Percentiles rank a stretch among this genome's conserved stretches.
These are phyloP conservation scores for Dioszegia crocea DNA, from an alignment of 768 basidiomycete genomes.

Conservation along the genomic window DNA sequence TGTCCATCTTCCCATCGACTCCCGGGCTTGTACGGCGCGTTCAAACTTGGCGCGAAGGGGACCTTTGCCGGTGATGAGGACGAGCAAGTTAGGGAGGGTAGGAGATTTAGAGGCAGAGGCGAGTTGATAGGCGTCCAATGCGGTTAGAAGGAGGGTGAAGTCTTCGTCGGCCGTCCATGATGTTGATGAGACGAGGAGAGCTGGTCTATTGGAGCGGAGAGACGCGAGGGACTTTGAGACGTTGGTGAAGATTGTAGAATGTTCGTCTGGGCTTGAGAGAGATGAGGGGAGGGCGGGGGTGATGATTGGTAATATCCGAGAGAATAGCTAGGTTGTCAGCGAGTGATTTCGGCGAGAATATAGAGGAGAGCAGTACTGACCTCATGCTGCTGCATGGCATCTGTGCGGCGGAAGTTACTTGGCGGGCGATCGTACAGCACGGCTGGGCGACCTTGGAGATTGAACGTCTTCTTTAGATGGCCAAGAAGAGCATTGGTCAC, in stretches of 20 bases:
- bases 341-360: background rate
- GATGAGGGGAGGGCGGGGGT: background rate
- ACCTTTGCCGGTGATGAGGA: conserved; percentile 87
- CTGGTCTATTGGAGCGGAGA: conserved; percentile 71
- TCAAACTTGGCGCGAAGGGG: conserved; percentile 72
- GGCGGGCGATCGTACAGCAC: conserved; percentile 90
- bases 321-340: conserved; percentile 4
- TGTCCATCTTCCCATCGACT: conserved; percentile 58
- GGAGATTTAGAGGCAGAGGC: conserved; percentile 47
- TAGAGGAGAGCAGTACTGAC: background rate
- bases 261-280: conserved; percentile 50
- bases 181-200: conserved; percentile 82
- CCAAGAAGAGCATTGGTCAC: conserved; percentile 85
- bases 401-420: conserved; percentile 68
- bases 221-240: conserved; percentile 53
- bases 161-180: conserved; percentile 98
- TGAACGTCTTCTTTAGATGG: conserved; percentile 66
- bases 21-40: conserved; percentile 62
- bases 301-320: background rate
- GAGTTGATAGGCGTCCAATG: conserved; percentile 68
- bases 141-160: conserved; percentile 74
- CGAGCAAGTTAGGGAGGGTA: conserved; percentile 67
- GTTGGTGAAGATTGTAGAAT: conserved; percentile 58
- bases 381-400: conserved; percentile 66
- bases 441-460: conserved; percentile 66